Percentiles rank a stretch among this genome's conserved stretches.
Conservation (phyloP, 2,329 filamentous ascomycete species). For the Paracorniculantispora psalliotae region DNA sequence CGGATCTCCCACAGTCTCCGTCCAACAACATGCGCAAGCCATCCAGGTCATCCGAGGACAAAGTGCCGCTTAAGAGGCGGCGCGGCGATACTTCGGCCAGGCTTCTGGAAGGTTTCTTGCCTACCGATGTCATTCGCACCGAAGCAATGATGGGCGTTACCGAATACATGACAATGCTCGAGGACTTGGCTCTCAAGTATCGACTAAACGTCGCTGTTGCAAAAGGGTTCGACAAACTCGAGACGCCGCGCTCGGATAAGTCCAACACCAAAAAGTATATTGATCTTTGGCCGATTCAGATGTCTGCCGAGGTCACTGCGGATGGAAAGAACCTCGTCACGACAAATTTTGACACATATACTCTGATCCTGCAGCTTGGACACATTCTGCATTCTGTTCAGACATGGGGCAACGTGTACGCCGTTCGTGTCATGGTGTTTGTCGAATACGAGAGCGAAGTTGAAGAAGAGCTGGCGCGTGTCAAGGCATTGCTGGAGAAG, state of each 20-base stretch:
- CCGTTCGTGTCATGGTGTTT: constrained; percentile 74
- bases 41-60: constrained; percentile 27
- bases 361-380: constrained; percentile 79
- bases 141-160: constrained; percentile 65
- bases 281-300: constrained; percentile 88
- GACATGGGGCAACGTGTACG: constrained; percentile 70
- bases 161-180: constrained; percentile 76
- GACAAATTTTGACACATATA: constrained; percentile 86
- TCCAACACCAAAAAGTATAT: constrained; percentile 69
- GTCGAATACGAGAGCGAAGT: constrained; percentile 86
- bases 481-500: constrained; percentile 71
- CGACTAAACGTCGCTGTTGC: constrained; percentile 82
- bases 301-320: constrained; percentile 76
- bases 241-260: constrained; percentile 60
- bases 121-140: constrained; percentile 64
- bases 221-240: constrained; percentile 72
- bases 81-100: constrained; percentile 52
- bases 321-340: constrained; percentile 66
- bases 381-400: constrained; percentile 79
- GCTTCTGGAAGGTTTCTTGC: constrained; percentile 54
- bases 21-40: constrained; percentile 26
- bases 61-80: constrained; percentile 29
- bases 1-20: constrained; percentile 40
- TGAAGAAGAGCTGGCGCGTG: constrained; percentile 67
- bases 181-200: constrained; percentile 72